phyloP scores from a whole-genome alignment of 2,329 filamentous ascomycete genomes.

The Diaporthe longicolla region DNA sequence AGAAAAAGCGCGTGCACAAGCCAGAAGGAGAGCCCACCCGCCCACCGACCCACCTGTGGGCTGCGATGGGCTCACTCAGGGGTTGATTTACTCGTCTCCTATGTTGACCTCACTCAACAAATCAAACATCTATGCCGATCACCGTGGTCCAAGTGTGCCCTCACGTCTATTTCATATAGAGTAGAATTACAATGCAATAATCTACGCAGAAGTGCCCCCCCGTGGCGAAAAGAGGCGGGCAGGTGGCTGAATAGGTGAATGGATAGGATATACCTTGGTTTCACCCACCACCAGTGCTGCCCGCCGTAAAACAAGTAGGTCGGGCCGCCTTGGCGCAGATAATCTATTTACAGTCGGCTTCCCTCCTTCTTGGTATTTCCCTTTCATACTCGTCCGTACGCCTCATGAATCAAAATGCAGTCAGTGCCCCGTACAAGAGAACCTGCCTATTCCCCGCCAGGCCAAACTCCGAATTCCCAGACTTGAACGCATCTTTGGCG shows the following conservation, averaged over 20 bases:
- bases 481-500: constrained; percentile 19
- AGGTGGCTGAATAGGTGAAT: neutral
- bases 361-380: constrained; percentile 43
- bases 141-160: neutral
- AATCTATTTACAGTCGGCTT: constrained; percentile 32
- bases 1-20: constrained; percentile 26
- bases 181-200: constrained; percentile 27
- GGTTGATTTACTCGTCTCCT: constrained; percentile 3
- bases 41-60: constrained; percentile 29
- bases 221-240: neutral
- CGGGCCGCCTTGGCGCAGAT: constrained; percentile 28
- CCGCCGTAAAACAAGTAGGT: neutral
- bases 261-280: constrained; percentile 18
- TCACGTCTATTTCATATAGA: neutral
- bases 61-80: constrained; percentile 16
- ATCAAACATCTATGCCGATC: constrained; percentile 28
- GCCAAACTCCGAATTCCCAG: constrained; percentile 37
- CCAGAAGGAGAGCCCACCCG: constrained; percentile 16
- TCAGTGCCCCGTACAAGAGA: constrained; percentile 22
- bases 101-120: neutral
- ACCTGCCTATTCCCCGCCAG: constrained; percentile 15
- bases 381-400: constrained; percentile 38
- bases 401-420: constrained; percentile 41
- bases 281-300: constrained; percentile 14
- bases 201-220: neutral